A percentile compares a stretch with the other conserved stretches of the same genome.
phyloP scores from a whole-genome alignment of 2,329 filamentous ascomycete genomes.

The Tolypocladium album region DNA sequence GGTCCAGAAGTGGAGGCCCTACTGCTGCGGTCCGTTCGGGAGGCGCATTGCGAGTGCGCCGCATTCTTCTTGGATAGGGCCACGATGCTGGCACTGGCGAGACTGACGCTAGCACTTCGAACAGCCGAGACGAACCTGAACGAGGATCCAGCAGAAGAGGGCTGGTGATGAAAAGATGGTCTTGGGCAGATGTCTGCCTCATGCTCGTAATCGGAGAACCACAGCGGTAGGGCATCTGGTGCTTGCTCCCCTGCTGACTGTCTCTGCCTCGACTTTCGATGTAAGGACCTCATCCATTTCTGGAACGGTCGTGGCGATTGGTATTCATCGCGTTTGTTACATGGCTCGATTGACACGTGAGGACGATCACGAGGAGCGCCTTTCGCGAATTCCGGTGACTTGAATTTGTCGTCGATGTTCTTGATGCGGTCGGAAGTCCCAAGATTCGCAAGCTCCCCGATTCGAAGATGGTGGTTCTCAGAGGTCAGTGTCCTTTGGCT shows the following conservation, averaged over 20 bases:
- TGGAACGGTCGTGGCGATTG: constrained; percentile 41
- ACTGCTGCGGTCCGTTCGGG: constrained; percentile 52
- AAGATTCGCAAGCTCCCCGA: constrained; percentile 21
- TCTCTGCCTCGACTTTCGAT: constrained; percentile 41
- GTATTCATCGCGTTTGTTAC: constrained; percentile 6
- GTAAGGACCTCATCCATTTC: constrained; percentile 63
- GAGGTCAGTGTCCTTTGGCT: constrained; percentile 21
- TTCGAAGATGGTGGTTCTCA: constrained; percentile 9
- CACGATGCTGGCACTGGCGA: constrained; percentile 60
- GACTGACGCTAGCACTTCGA: constrained; percentile 70
- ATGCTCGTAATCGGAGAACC: neutral
- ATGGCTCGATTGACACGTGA: constrained; percentile 14
- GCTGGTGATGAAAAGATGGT: constrained; percentile 2
- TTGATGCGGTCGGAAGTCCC: constrained; percentile 28
- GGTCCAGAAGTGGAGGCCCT: constrained; percentile 47
- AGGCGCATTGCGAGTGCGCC: constrained; percentile 39
- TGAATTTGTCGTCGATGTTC: constrained; percentile 2
- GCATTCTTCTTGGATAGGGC: constrained; percentile 47
- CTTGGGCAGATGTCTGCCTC: neutral
- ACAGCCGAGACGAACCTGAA: constrained; percentile 71
- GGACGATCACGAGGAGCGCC: constrained; percentile 8
- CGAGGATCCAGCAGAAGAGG: constrained; percentile 61
- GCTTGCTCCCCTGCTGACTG: neutral
- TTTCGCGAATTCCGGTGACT: neutral
- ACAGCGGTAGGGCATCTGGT: constrained; percentile 3